Base-by-base conservation (phyloP, 2,329 filamentous ascomycete species). In the Didymella exigua region DNA sequence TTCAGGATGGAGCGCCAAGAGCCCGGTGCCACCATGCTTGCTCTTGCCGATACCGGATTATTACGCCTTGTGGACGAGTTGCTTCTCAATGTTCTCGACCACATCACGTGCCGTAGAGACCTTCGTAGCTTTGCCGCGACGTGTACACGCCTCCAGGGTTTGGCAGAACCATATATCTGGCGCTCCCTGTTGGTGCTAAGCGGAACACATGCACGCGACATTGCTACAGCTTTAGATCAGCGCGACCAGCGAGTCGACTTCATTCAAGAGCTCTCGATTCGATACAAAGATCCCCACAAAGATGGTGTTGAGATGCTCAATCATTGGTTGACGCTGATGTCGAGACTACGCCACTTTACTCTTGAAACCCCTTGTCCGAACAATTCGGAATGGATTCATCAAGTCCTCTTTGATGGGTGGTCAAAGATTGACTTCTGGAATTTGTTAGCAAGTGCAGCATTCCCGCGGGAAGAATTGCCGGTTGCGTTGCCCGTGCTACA, bases 311-410 rank as follows among this genome's bases (percentile, higher is more conserved):
- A 70, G 42, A 53, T 66, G 3, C 45, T 75, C 5, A 68, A 73
- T 55, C 60, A 63, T 18, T 64, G 66, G 31, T 42, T 74, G 11
- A 52, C 51, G 4, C 29, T 65, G 26, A 70, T 75, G 65, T 46
- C 56, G 9, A 69, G 65, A 48, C 50, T 75, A 16, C 64, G 66
- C 13, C 61, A 70, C 34, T 55, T 75, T 40, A 67, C 62, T 6
- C 60, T 75, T 21, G 72, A 75, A 48, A 70, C 63, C 14, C 70
- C 72, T 0, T 75, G 72, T 52, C 70, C 70, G 11, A 75, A 75
- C 41, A 73, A 75, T 42, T 54, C 56, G n/a, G 69, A 69, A 30
- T 73, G 68, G 68, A 59, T 56, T 9, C 19, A 37, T 1, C 63
- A 56, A 4, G 40, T 55, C 2, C 51, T 60, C 23, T 74, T 72